Evolutionary conservation across 345 rosid species (phyloP).

Genomic region (Lenwebbia sp.): DNA sequence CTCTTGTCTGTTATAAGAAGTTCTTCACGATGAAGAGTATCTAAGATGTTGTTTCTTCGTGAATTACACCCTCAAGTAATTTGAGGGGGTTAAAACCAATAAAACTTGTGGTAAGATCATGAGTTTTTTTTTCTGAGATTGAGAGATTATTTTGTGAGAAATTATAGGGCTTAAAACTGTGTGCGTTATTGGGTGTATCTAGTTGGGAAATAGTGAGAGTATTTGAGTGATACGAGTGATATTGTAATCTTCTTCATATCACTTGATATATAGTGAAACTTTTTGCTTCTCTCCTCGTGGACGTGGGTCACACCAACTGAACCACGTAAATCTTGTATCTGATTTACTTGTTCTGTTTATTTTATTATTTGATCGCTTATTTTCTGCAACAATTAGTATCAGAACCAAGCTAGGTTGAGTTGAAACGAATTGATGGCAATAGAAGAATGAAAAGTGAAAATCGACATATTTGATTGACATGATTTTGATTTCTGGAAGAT

Average conservation of each 20-base stretch:
- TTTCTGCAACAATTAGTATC: background rate
- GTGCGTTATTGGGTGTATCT: background rate
- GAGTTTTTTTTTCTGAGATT: background rate
- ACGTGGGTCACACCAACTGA: background rate
- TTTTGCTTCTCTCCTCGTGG: accelerated
- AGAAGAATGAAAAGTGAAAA: background rate
- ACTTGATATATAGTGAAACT: background rate
- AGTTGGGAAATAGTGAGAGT: background rate
- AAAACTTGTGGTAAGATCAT: background rate
- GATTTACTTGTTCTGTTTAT: background rate
- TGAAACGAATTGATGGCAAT: background rate
- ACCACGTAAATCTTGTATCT: background rate
- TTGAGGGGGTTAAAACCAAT: background rate
- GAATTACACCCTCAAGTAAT: background rate
- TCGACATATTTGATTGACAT: background rate
- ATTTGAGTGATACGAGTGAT: background rate
- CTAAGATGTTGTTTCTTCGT: background rate
- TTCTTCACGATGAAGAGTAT: background rate
- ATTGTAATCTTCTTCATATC: background rate
- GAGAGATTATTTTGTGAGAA: background rate
- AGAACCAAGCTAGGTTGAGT: background rate
- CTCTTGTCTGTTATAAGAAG: background rate
- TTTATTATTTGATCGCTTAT: background rate
- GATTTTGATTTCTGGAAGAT: background rate
- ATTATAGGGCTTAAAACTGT: background rate